Evolutionary conservation across 1,139 yeast species (phyloP), one percentile per base, ranked within the genome.

Genomic region (Candida sanyaensis): DNA sequence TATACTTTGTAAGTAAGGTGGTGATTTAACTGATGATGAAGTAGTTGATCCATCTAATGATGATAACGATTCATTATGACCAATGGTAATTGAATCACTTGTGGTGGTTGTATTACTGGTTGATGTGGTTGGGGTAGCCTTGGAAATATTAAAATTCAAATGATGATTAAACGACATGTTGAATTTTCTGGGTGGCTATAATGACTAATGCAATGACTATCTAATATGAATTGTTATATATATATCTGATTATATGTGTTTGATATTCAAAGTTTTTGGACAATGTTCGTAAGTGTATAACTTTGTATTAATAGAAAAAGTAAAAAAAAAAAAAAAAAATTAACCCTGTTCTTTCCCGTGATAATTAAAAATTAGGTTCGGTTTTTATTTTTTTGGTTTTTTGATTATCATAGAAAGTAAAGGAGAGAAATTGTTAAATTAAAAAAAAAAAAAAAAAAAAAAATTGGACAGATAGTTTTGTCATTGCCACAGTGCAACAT

Each of bases 111-210:
- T 62, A 49, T 71, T 72, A 23, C 71, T 65, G 11, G 78, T 73
- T 26, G 78, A 73, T 2, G 79, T 75, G 2, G 80, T 75, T n/a
- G 80, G 70, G 2, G 71, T 63, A 6, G 79, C 59, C 55, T 75
- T 75, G 42, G 73, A 60, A 17, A 73, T 62, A 50, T 63, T 73
- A 54, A 73, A 74, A n/a, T 68, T 65, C 44, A 71, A 61, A 44
- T 64, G 69, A 48, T 62, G 68, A 51, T 64, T 69, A 55, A 63
- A 68, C 21, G 73, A 59, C 74, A 68, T 69, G 28, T n/a, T 37
- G 38, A 13, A 13, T 11, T 9, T 37, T 27, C 32, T 17, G 9
- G 26, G 13, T 11, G 31, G 12, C 23, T 6, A 9, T 2, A 10
- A 17, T 23, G 17, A 10, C 3, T 17, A 8, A 12, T 12, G 7